Base-by-base conservation (phyloP, 192 early-diverging fungal species). In the Podila epigama region DNA sequence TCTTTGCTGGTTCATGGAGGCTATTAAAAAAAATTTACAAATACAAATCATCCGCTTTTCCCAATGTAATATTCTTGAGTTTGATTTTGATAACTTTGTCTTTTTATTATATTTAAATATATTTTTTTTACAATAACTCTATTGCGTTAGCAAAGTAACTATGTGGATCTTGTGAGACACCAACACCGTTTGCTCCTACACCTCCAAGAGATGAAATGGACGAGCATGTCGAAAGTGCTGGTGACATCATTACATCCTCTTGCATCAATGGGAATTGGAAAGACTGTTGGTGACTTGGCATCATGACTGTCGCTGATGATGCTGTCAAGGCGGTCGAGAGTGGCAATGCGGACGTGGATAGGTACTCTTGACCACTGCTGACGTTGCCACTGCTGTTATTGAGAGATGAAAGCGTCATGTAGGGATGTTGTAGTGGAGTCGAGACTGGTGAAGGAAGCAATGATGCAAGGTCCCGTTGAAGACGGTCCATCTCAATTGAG, bases 241-340 rank as follows among this genome's bases (percentile, higher is more conserved):
- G 64, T 11, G 44, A 67, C 56, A 67, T 58, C 34, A 52, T 53
- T 34, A 63, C 13, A 8, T 63, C 63, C 5, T 55, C 52, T 11
- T 34, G 16, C 8, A 66, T 16, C 16, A 18, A 12, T 18, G 34
- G 41, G 5, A 29, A 2, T 39, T 8, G 16, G 8, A 36, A 29
- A 20, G 4, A 32, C 11, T 18, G 4, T 25, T 39, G 18, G 27
- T 48, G 28, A 62, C 40, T 42, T 37, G 40, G 22, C 40, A 60
- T 16, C 44, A 34, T 18, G 48, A 33, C 11, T 35, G 9, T 31
- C 32, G 53, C 27, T 8, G 15, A 12, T 15, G 27, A 13, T 39
- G 35, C 15, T 58, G 57, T 20, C 20, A 58, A 39, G 36, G 33
- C 54, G 33, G 39, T n/a, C n/a, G n/a, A n/a, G n/a, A n/a, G n/a